These are phyloP conservation scores for Teunomyces barrocoloradensis DNA, from an alignment of 805 yeast species.

Conservation along the genomic window DNA sequence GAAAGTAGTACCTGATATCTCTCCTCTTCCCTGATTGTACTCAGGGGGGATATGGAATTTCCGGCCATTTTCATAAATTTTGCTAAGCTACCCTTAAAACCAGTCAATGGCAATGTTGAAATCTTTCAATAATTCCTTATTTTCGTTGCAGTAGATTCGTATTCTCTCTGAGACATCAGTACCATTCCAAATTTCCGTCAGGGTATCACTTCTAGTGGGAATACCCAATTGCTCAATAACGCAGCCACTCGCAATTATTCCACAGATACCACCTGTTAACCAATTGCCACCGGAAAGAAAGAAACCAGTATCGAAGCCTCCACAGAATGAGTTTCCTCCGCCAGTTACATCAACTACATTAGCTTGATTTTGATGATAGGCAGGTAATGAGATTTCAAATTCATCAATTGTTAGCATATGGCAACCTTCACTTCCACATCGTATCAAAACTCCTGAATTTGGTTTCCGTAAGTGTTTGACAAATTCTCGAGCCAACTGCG, in stretches of 20 bases:
- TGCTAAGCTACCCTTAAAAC: background rate
- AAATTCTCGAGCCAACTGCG: slow-evolving; percentile 38
- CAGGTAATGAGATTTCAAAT: slow-evolving; percentile 53
- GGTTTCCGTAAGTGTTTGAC: slow-evolving; percentile 37
- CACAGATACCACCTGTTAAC: slow-evolving; percentile 59
- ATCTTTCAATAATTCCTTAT: slow-evolving; percentile 6
- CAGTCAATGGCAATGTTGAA: background rate
- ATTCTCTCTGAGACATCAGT: slow-evolving; percentile 44
- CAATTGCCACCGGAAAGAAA: slow-evolving; percentile 47
- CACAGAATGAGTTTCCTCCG: slow-evolving; percentile 46
- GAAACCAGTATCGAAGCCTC: slow-evolving; percentile 52
- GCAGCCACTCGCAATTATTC: slow-evolving; percentile 75
- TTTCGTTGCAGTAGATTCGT: slow-evolving; percentile 30
- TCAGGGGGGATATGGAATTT: too few species aligned
- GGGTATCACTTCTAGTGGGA: slow-evolving; percentile 41
- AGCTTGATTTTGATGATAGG: slow-evolving; percentile 57
- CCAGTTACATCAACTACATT: slow-evolving; percentile 44
- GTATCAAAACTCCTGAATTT: slow-evolving; percentile 53
- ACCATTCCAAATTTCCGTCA: slow-evolving; percentile 61
- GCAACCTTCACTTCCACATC: slow-evolving; percentile 80
- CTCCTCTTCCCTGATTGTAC: too few species aligned
- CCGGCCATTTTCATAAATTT: background rate
- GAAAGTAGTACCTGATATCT: too few species aligned
- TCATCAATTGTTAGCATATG: slow-evolving; percentile 36
- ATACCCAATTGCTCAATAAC: slow-evolving; percentile 81